Evolutionary conservation across 257 asterid genomes (phyloP).

Genomic region (Ajuga chamaepitys): DNA sequence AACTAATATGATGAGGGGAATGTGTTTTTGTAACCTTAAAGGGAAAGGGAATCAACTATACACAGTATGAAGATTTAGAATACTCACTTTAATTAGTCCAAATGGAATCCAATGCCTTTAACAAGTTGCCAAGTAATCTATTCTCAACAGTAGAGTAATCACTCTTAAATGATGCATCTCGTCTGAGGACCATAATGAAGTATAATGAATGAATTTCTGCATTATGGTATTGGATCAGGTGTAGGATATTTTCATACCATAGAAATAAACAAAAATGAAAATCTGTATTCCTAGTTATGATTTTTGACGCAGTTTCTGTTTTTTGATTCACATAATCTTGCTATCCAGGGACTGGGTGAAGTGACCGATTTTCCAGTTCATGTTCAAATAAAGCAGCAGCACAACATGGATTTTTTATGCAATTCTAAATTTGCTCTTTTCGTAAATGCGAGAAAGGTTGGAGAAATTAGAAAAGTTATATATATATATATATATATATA

Average conservation of each 20-base stretch:
- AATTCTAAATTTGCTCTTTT: background rate
- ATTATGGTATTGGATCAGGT: background rate
- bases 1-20: too few species aligned
- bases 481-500: background rate
- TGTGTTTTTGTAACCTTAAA: background rate
- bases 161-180: background rate
- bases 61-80: background rate
- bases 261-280: too few species aligned
- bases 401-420: background rate
- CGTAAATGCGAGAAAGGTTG: background rate
- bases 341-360: background rate
- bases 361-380: background rate
- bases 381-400: background rate
- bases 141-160: background rate
- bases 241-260: background rate
- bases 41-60: background rate
- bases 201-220: background rate
- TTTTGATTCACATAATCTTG: background rate
- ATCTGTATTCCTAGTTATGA: background rate
- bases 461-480: background rate
- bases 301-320: background rate
- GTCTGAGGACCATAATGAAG: background rate
- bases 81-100: background rate
- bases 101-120: slow-evolving; percentile 11
- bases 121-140: background rate